Conservation (phyloP, 805 yeast genomes). For the Myxozyma neotropica region DNA sequence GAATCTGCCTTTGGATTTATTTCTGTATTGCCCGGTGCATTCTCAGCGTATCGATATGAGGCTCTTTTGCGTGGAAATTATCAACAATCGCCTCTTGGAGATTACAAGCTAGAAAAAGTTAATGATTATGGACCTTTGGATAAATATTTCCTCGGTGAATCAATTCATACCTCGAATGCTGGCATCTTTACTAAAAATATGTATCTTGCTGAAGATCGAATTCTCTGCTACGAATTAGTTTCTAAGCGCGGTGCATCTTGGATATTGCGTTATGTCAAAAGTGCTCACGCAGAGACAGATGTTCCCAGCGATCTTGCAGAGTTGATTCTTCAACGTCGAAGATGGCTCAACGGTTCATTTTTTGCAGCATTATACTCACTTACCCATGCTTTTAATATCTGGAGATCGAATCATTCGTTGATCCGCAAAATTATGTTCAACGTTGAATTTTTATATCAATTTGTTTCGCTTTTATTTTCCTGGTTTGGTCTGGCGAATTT, state of each 20-base stretch:
- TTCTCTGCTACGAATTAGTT: constrained; percentile 91
- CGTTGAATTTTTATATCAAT: constrained; percentile 86
- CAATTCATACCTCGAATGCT: constrained; percentile 63
- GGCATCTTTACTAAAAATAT: constrained; percentile 92
- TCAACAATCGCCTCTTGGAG: background rate
- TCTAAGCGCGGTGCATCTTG: constrained; percentile 75
- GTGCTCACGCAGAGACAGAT: constrained; percentile 92
- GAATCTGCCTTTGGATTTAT: constrained; percentile 94
- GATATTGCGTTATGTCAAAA: constrained; percentile 80
- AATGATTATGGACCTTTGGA: constrained; percentile 82
- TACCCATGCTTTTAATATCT: constrained; percentile 80
- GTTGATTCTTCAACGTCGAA: constrained; percentile 91
- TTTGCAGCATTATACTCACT: constrained; percentile 94
- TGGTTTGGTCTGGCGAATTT: constrained; percentile 93
- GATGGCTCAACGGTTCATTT: constrained; percentile 98
- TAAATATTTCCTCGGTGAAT: constrained; percentile 90
- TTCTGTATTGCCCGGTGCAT: constrained; percentile 94
- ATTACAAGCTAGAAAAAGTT: constrained; percentile 39
- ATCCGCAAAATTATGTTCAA: constrained; percentile 80
- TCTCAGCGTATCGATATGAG: constrained; percentile 85
- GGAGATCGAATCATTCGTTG: constrained; percentile 84
- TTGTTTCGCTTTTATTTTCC: constrained; percentile 75
- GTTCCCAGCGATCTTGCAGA: constrained; percentile 75
- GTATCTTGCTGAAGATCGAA: constrained; percentile 97
- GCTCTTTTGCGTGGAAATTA: constrained; percentile 47